Conservation (phyloP, 2,329 filamentous ascomycete species). For the Anisogramma anomala region DNA sequence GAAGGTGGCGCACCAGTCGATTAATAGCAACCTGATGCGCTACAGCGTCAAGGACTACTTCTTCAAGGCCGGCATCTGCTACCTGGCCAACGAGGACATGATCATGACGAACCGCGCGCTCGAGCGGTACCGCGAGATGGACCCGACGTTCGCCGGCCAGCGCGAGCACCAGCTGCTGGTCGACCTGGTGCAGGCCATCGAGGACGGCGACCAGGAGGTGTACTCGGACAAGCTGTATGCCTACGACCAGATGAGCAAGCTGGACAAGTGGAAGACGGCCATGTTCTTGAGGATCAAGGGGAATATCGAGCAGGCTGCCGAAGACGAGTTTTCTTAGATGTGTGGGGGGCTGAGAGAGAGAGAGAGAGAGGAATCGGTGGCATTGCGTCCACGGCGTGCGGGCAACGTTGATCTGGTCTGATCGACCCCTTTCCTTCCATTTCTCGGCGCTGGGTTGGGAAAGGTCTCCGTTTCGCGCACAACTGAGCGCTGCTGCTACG, state of each 20-base stretch:
- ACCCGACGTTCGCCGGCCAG: conserved; percentile 63
- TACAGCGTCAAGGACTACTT: conserved; percentile 95
- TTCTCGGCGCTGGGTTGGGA: not conserved
- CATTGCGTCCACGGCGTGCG: too few relatives aligned
- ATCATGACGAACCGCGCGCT: conserved; percentile 71
- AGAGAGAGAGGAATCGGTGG: too few relatives aligned
- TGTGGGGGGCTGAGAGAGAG: not conserved
- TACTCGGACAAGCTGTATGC: conserved; percentile 82
- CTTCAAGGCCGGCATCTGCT: conserved; percentile 85
- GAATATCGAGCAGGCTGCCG: conserved; percentile 50
- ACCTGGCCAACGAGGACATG: conserved; percentile 61
- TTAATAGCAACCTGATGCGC: conserved; percentile 85
- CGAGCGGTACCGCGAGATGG: conserved; percentile 69
- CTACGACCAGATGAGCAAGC: conserved; percentile 82
- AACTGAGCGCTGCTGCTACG: not conserved
- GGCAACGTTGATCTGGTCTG: not conserved
- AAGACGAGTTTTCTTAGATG: conserved; percentile 26
- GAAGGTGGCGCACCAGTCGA: conserved; percentile 63
- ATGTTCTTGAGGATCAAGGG: conserved; percentile 75
- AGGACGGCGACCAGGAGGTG: conserved; percentile 66
- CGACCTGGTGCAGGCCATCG: conserved; percentile 64
- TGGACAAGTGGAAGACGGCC: conserved; percentile 96
- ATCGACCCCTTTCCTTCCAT: not conserved
- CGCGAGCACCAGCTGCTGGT: conserved; percentile 71
- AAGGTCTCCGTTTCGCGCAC: not conserved